Conservation (phyloP, 352 stramenopile genomes). For the Peronospora belbahrii region DNA sequence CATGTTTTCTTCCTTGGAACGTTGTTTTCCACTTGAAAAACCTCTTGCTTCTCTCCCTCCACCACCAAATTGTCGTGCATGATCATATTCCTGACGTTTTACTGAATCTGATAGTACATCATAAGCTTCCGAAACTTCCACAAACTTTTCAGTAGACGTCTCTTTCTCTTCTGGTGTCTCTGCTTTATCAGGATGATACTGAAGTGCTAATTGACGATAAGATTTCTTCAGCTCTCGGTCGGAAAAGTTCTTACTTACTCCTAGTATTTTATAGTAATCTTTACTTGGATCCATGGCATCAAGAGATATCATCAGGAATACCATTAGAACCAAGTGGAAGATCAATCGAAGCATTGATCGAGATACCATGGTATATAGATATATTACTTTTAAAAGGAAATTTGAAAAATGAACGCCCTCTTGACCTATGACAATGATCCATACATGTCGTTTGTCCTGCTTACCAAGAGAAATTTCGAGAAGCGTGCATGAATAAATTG, state of each 20-base stretch:
- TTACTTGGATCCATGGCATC: conserved; percentile 55
- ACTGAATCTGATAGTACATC: conserved; percentile 88
- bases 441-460: conserved; percentile 4
- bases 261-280: conserved; percentile 81
- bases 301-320: conserved; percentile 16
- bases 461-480: conserved; percentile 25
- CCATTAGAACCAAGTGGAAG: conserved; percentile 11
- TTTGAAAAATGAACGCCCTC: no score
- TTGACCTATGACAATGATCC: conserved; percentile 1
- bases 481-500: conserved; percentile 4
- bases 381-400: no score
- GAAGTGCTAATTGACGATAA: conserved; percentile 85
- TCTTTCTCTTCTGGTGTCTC: conserved; percentile 81
- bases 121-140: conserved; percentile 89
- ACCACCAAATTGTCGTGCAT: conserved; percentile 43
- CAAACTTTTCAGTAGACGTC: conserved; percentile 86
- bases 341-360: no score
- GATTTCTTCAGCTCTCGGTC: conserved; percentile 81
- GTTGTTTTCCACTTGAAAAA: conserved; percentile 22
- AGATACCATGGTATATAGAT: no score
- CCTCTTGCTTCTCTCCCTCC: conserved; percentile 9
- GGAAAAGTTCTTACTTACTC: conserved; percentile 58
- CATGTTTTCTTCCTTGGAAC: conserved; percentile 51
- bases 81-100: conserved; percentile 87
- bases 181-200: conserved; percentile 86